phyloP scores from a whole-genome alignment of 2,329 filamentous ascomycete genomes.

The Apiospora sp. region DNA sequence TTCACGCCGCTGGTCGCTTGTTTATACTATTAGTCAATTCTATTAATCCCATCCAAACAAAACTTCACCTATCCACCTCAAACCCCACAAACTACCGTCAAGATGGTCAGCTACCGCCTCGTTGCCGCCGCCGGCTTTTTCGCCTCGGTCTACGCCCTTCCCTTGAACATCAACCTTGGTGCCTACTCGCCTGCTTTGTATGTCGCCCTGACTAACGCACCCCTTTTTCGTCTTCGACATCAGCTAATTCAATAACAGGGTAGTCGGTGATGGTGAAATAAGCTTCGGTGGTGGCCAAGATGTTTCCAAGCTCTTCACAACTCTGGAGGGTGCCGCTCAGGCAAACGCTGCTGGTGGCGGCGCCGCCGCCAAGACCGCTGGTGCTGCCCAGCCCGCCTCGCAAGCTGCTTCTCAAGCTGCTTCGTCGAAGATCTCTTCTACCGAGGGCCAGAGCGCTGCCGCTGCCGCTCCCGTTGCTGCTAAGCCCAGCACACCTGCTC shows the following conservation, averaged over 20 bases:
- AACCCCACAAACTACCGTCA: not conserved
- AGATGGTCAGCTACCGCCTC: slow-evolving; percentile 48
- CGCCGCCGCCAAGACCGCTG: slow-evolving; percentile 36
- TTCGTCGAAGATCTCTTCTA: not conserved
- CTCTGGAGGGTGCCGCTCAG: slow-evolving; percentile 54
- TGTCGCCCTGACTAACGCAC: slow-evolving; percentile 27
- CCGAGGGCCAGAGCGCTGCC: slow-evolving; percentile 29
- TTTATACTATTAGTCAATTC: slow-evolving; percentile 37
- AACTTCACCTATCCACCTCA: not conserved
- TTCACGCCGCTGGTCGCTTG: slow-evolving; percentile 45
- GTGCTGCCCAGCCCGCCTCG: slow-evolving; percentile 33
- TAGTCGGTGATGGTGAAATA: slow-evolving; percentile 47
- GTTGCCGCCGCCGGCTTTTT: slow-evolving; percentile 47
- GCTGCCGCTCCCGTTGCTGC: slow-evolving; percentile 29
- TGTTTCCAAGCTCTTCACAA: slow-evolving; percentile 54
- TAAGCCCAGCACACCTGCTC: slow-evolving; percentile 34
- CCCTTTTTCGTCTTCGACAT: not conserved
- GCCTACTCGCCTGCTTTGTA: slow-evolving; percentile 55
- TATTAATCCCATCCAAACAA: slow-evolving; percentile 26
- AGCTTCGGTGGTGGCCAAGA: slow-evolving; percentile 51
- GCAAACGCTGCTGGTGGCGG: slow-evolving; percentile 39
- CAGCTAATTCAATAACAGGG: slow-evolving; percentile 35
- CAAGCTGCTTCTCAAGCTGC: slow-evolving; percentile 30
- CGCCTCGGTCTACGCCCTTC: slow-evolving; percentile 45
- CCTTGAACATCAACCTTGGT: slow-evolving; percentile 53